phyloP scores from a whole-genome alignment of 495 filamentous ascomycete genomes.

The Halenospora varia region DNA sequence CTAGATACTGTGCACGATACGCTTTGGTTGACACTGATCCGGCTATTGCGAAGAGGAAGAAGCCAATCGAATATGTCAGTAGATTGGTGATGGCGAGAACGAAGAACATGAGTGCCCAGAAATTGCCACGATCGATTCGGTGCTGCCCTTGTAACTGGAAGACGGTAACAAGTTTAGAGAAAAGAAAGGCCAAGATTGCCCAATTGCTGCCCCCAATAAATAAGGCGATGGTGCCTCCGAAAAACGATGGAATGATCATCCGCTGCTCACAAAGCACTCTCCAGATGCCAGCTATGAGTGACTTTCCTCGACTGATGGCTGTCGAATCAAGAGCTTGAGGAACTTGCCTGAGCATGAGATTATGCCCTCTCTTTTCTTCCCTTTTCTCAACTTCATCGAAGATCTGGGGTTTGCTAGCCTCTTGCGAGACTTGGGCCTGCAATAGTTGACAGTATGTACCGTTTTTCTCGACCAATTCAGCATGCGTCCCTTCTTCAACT shows the following conservation, averaged over 20 bases:
- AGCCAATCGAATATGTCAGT: slow-evolving; percentile 34
- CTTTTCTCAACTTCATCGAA: background rate
- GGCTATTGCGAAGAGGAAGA: slow-evolving; percentile 18
- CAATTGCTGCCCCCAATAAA: too few species aligned
- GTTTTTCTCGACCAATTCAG: slow-evolving; percentile 40
- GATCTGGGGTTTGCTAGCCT: background rate
- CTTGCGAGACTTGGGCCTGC: background rate
- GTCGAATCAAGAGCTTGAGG: too few species aligned
- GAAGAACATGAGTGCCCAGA: slow-evolving; percentile 39
- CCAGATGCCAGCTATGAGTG: too few species aligned
- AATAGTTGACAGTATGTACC: slow-evolving; percentile 25
- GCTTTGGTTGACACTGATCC: too few species aligned
- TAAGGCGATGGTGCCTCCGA: too few species aligned
- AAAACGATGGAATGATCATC: too few species aligned
- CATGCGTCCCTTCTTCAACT: slow-evolving; percentile 52
- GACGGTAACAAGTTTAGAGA: slow-evolving; percentile 1
- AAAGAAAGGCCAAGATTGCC: slow-evolving; percentile 1
- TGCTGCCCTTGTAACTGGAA: background rate
- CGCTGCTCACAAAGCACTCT: too few species aligned
- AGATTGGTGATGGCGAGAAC: slow-evolving; percentile 39
- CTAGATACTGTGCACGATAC: too few species aligned
- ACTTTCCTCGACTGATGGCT: too few species aligned
- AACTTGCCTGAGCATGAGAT: too few species aligned
- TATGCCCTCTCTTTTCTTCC: background rate
- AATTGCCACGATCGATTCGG: background rate